Base-by-base conservation (phyloP, 139 green algal species). In the Spirogloea muscicola region DNA sequence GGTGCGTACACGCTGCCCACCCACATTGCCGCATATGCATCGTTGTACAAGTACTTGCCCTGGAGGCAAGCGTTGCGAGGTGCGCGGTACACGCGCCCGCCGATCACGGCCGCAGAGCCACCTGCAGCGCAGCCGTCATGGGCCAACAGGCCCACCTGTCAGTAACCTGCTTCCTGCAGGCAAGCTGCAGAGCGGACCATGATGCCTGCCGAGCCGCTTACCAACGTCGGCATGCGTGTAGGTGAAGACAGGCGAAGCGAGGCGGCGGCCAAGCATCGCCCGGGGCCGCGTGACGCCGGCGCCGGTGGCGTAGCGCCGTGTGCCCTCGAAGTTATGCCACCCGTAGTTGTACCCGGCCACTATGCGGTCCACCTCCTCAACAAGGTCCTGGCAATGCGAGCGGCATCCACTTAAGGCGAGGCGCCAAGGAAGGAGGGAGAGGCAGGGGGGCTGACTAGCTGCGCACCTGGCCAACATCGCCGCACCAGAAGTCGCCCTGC, bases 321-420 rank as follows among this genome's bases (percentile, higher is more conserved):
- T 64, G 36, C 66, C 66, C 66, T 74, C 66, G 31, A 66, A 48
- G 38, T 21, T 74, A 29, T 40, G 51, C 66, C 66, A 74, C 3
- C 66, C 66, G 55, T 74, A 74, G 44, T 74, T 74, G 6, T 29
- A n/a, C 25, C 66, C 66, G 3, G 13, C 25, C 18, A 2, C 34
- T n/a, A 74, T 40, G 16, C 43, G 9, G 66, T 74, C 46, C 10
- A 74, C 10, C 44, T 74, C 66, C 44, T 74, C 66, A n/a, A 72
- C 59, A 18, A 9, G 25, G 9, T 34, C 59, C 59, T 68, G 38
- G 7, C 59, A 27, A 7, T 55, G 38, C 37, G 29, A 64, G 27
- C 9, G 13, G 29, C 55, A 13, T 64, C 55, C 10, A 21, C 55
- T 49, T 27, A 9, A 13, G 10, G 55, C 10, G 36, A 13, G 36